Evolutionary conservation across 495 filamentous ascomycete genomes (phyloP), one percentile per base, ranked within the genome.

Genomic region (Talaromyces ruber): DNA sequence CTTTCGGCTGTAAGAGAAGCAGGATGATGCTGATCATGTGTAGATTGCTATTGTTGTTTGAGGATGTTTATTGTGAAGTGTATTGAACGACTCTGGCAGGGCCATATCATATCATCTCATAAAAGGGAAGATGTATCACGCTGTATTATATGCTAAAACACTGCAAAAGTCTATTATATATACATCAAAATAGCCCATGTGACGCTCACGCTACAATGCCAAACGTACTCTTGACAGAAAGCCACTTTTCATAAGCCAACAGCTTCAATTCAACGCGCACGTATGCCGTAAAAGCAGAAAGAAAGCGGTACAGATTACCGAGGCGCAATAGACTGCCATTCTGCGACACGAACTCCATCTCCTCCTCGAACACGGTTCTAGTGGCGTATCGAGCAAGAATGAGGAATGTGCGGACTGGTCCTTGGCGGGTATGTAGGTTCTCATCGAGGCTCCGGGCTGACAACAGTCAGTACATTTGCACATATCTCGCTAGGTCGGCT

Each of bases 371-470:
- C 7, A 98, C 92, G 0, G 90, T 91, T 32, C 90, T 84, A 5
- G 90, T 88, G 67, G 93, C 96, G 74, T 98, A 99, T 37, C 89
- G 82, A 7, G 95, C 95, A 11, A 99, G 83, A 63, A 99, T 99
- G 61, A 98, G 77, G 71, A 98, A 99, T 11, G 87, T 90, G 22
- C 93, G 84, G 64, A 92, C 84, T 2, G 93, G 92, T 0, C 94
- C 95, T 66, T 91, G 87, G 11, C 88, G 81, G 21, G 94, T 98
- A 61, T 97, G 90, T 14, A 99, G 81, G 73, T 87, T 92, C 74
- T 98, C 95, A 67, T 99, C 95, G 29, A 99, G 82, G 64, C 88
- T 93, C 63, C 95, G 86, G 28, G 94, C 84, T 86, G 63, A 54
- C 1, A 52, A 29, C 14, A 14, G 22, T 24, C 26, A 26, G 51